A percentile compares a stretch with the other conserved stretches of the same genome.
Conservation (phyloP, 2,329 filamentous ascomycete genomes). For the Beauveria sp. region DNA sequence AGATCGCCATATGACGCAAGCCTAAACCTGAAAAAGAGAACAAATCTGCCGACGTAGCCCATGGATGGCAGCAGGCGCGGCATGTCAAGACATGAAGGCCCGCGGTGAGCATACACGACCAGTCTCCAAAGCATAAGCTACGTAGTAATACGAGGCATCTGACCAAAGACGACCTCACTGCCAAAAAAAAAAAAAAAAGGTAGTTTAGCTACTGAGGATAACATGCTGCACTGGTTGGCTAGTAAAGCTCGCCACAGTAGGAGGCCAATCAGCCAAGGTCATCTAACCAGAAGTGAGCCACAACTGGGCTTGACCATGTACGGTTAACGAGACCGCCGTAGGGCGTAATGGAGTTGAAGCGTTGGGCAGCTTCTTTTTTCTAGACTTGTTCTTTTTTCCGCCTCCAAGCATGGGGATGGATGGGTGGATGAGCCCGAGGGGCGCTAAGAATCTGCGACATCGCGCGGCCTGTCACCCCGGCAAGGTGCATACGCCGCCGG, state of each 20-base stretch:
- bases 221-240: background rate
- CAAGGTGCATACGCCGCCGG: background rate
- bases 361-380: background rate
- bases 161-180: too few species aligned
- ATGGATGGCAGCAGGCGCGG: too few species aligned
- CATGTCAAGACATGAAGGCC: too few species aligned
- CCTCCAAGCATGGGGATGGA: background rate
- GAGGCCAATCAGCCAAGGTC: background rate
- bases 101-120: too few species aligned
- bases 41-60: too few species aligned
- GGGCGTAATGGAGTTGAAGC: background rate
- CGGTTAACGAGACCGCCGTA: conserved; percentile 10
- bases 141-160: too few species aligned
- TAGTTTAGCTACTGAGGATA: background rate
- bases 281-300: background rate
- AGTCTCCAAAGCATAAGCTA: too few species aligned
- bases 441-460: conserved; percentile 5
- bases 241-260: background rate
- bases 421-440: background rate
- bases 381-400: conserved; percentile 2
- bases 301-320: conserved; percentile 6
- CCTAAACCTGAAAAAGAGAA: background rate
- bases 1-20: background rate
- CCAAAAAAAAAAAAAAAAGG: too few species aligned
- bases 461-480: background rate